Conservation (phyloP, 306 rosid genomes). For the Erythrophleum fordii region DNA sequence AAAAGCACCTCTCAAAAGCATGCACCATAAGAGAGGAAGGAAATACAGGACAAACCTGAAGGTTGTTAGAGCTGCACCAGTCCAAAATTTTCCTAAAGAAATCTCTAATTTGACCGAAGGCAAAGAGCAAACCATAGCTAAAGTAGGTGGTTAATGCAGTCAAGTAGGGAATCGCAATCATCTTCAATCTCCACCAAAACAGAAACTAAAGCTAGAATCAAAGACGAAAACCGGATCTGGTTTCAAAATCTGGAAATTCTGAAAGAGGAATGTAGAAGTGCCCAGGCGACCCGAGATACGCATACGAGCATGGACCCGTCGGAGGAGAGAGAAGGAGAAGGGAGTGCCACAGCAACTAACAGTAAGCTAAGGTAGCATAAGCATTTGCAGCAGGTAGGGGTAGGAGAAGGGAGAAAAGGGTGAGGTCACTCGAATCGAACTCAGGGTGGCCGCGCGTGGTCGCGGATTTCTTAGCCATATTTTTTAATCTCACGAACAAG, state of each 20-base stretch:
- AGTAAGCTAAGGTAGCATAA: neutral
- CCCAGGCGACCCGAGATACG: too few species aligned
- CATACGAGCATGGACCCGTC: too few species aligned
- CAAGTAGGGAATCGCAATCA: slow-evolving; percentile 75
- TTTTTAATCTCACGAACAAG: too few species aligned
- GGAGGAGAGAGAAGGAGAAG: neutral
- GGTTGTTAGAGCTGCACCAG: slow-evolving; percentile 53
- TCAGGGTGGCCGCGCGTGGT: neutral
- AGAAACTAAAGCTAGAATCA: neutral
- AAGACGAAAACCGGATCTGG: neutral
- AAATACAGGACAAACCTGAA: slow-evolving; percentile 50
- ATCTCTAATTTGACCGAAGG: slow-evolving; percentile 77
- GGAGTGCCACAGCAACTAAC: neutral
- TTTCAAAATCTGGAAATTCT: neutral
- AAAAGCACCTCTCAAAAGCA: neutral
- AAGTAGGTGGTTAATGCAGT: slow-evolving; percentile 81
- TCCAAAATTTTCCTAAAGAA: slow-evolving; percentile 70
- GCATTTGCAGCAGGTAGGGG: neutral
- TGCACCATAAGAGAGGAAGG: neutral
- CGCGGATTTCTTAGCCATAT: neutral
- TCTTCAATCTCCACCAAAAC: slow-evolving; percentile 23
- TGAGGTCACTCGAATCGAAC: neutral
- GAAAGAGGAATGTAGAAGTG: neutral
- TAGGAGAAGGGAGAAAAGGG: neutral
- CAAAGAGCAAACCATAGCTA: slow-evolving; percentile 83